Evolutionary conservation across 306 rosid species (phyloP).

Genomic region (Casuarina glauca): DNA sequence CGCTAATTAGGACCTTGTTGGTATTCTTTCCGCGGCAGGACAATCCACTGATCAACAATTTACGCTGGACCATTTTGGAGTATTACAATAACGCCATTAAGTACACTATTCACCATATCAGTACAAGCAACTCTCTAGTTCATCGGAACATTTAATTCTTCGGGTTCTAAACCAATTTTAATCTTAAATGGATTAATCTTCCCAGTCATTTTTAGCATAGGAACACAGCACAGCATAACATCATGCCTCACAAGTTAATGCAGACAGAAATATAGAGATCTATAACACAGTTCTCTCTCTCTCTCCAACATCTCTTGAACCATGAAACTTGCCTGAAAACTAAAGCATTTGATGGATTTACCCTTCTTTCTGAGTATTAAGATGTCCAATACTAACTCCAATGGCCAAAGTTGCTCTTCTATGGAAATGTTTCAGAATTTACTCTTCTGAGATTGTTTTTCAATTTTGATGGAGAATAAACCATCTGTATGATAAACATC

Average conservation of each 20-base stretch:
- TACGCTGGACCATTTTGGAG: slow-evolving; percentile 4
- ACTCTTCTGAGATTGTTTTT: not conserved
- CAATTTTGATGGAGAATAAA: not conserved
- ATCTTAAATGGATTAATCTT: not conserved
- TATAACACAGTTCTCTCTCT: not conserved
- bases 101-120: not conserved
- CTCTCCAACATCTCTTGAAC: not conserved
- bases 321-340: not conserved
- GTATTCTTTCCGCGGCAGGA: not conserved
- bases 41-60: not conserved
- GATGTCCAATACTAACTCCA: not conserved
- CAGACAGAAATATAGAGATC: not conserved
- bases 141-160: not conserved
- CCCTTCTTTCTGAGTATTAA: not conserved
- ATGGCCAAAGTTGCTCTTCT: not conserved
- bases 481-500: not conserved
- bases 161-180: not conserved
- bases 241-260: not conserved
- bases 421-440: not conserved
- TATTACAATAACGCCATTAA: not conserved
- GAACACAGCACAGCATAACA: not conserved
- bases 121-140: not conserved
- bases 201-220: not conserved
- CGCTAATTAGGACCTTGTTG: slow-evolving; percentile 55
- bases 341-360: not conserved